Evolutionary conservation across 108 stramenopile genomes (phyloP).

Genomic region (Pseudonitzschia pungens): DNA sequence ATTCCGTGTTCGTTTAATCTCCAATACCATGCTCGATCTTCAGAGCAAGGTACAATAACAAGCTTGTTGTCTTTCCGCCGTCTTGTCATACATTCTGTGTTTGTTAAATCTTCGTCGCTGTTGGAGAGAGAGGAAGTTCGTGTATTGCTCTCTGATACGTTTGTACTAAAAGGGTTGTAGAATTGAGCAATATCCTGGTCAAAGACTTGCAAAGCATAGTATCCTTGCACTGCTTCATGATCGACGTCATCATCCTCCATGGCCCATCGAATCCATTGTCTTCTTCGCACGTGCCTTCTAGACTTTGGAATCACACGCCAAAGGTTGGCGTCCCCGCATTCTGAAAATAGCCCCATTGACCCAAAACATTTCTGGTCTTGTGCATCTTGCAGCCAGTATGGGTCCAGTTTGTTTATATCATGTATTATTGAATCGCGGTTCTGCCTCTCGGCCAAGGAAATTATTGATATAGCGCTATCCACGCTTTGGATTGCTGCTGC

Average conservation of each 20-base stretch:
- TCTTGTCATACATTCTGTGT: conserved; percentile 31
- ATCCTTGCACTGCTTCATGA: conserved; percentile 12
- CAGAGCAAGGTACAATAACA: conserved; percentile 48
- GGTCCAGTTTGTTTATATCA: conserved; percentile 26
- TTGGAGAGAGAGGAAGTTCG: neutral
- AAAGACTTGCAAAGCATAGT: conserved; percentile 32
- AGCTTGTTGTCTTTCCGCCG: conserved; percentile 33
- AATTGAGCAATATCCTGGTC: conserved; percentile 14
- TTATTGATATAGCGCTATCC: conserved; percentile 52
- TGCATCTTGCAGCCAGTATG: conserved; percentile 72
- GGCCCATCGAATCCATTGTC: conserved; percentile 33
- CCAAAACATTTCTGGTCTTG: conserved; percentile 64
- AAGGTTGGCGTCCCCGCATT: conserved; percentile 81
- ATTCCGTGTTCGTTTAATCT: conserved; percentile 58
- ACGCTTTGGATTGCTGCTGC: conserved; percentile 52
- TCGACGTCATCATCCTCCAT: conserved; percentile 27
- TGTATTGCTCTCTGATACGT: neutral
- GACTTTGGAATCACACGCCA: conserved; percentile 51
- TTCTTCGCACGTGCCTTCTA: conserved; percentile 24
- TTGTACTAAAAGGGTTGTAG: neutral
- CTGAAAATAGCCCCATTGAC: conserved; percentile 59
- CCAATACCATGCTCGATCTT: conserved; percentile 71
- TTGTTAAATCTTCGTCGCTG: conserved; percentile 8
- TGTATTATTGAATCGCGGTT: neutral
- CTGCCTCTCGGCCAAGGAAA: conserved; percentile 2